Evolutionary conservation across 805 yeast species (phyloP).

Genomic region (Saturnispora saitoi): DNA sequence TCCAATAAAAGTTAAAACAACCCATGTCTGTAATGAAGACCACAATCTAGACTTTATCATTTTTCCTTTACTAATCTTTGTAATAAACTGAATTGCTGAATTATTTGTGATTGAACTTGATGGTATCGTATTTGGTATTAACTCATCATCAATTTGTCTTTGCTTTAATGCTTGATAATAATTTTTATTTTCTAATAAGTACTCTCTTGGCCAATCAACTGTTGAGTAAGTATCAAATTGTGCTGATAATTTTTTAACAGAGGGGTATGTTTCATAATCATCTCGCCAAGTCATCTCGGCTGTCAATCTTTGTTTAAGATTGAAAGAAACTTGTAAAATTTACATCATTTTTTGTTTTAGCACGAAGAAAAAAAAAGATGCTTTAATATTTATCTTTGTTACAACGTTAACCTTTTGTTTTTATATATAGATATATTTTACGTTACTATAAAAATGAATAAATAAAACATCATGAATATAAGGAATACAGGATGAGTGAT

Average conservation of each 20-base stretch:
- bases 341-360: background rate
- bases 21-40: constrained; percentile 50
- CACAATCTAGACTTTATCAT: constrained; percentile 13
- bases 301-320: no score
- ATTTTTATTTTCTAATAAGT: constrained; percentile 37
- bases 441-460: constrained; percentile 5
- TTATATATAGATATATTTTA: background rate
- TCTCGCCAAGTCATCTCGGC: constrained; percentile 7
- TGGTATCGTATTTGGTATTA: constrained; percentile 12
- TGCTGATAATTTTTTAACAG: constrained; percentile 24
- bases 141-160: constrained; percentile 5
- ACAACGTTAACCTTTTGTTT: background rate
- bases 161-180: constrained; percentile 19
- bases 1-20: constrained; percentile 71
- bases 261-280: constrained; percentile 7
- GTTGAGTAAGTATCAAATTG: constrained; percentile 56
- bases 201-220: constrained; percentile 64
- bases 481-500: background rate
- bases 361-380: no score
- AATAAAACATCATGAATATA: constrained; percentile 3
- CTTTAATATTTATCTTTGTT: no score
- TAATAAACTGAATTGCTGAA: constrained; percentile 10
- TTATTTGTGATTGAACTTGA: constrained; percentile 10
- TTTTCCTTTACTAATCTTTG: constrained; percentile 9
- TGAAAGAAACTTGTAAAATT: background rate